A percentile compares a stretch with the other conserved stretches of the same genome.
Evolutionary conservation across 495 filamentous ascomycete species (phyloP).

Genomic region (Podospora fimiseda): DNA sequence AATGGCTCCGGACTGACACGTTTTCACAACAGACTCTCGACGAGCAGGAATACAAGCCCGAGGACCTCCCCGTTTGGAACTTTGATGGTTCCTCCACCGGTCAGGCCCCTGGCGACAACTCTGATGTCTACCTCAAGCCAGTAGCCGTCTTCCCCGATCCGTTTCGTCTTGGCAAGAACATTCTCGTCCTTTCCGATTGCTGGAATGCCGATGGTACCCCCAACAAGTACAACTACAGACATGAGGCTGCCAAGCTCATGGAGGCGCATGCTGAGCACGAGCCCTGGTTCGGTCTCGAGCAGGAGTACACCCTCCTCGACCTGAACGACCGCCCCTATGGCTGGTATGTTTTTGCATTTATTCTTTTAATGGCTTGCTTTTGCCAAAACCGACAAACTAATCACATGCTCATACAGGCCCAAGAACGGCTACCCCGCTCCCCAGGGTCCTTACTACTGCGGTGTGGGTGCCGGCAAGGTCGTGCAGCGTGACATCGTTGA

Average conservation of each 20-base stretch:
- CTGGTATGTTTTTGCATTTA: conserved; percentile 58
- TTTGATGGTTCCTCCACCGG: conserved; percentile 95
- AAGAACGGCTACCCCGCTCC: conserved; percentile 83
- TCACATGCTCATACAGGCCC: conserved; percentile 9
- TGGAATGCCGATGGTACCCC: conserved; percentile 94
- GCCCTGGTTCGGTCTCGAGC: conserved; percentile 98
- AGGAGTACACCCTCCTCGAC: conserved; percentile 70
- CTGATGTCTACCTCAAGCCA: conserved; percentile 90
- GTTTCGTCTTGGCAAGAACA: conserved; percentile 75
- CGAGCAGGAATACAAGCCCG: conserved; percentile 53
- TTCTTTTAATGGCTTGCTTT: not conserved
- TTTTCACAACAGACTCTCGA: conserved; percentile 60
- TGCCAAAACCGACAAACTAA: not conserved
- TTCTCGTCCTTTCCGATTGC: conserved; percentile 95
- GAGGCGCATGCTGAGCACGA: conserved; percentile 72
- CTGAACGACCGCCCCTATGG: conserved; percentile 81
- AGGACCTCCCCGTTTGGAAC: conserved; percentile 97
- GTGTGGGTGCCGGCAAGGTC: conserved; percentile 94
- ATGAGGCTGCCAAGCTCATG: conserved; percentile 62
- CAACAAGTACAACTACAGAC: conserved; percentile 98
- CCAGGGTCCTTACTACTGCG: conserved; percentile 99
- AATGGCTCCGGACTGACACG: not conserved
- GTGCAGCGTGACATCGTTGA: conserved; percentile 98
- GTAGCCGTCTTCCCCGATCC: conserved; percentile 69
- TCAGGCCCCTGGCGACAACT: conserved; percentile 94